Evolutionary conservation across 108 stramenopile species (phyloP), one percentile per base, ranked within the genome.

Genomic region (Discostella pseudostelligera): DNA sequence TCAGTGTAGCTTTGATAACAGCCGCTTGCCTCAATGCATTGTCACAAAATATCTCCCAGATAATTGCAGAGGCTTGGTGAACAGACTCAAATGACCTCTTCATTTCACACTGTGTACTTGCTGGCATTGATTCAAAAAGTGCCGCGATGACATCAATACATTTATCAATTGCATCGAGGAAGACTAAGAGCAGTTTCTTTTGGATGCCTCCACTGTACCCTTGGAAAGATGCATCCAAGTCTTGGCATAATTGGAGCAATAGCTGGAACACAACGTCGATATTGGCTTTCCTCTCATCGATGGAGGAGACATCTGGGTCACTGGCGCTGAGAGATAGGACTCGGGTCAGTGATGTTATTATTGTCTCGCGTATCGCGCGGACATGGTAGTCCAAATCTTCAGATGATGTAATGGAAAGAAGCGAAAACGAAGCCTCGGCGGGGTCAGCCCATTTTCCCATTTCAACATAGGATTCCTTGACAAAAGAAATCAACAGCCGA

Each of bases 151-250:
- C 54, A 40, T 64, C 61, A 25, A 64, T 26, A 32, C 74, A 76
- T 50, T 62, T 62, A 32, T 70, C 69, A 10, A 64, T 64, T 32
- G 62, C 55, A n/a, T 49, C 56, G 21, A 70, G 62, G 56, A 48
- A 76, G 14, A 32, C 22, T 14, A 64, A 37, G 29, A 70, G 56
- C 0, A 76, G 56, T 1, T 22, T 25, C 47, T 45, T 44, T 9
- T 36, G 24, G 39, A 76, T 76, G 2, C 74, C 56, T 19, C 74
- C 74, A 56, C 74, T 76, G 1, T 49, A 44, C 13, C 74, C 74
- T 19, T 42, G 39, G 24, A 57, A 76, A 7, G 62, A 68, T 36
- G 69, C 56, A 50, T 24, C 22, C 24, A 70, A 58, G 32, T 76
- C 74, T 29, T 46, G 29, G 26, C 74, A 70, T 3, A 76, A 26